These are phyloP conservation scores for Colletotrichum spinosum DNA, from an alignment of 2,329 filamentous ascomycete genomes.

Conservation along the genomic window DNA sequence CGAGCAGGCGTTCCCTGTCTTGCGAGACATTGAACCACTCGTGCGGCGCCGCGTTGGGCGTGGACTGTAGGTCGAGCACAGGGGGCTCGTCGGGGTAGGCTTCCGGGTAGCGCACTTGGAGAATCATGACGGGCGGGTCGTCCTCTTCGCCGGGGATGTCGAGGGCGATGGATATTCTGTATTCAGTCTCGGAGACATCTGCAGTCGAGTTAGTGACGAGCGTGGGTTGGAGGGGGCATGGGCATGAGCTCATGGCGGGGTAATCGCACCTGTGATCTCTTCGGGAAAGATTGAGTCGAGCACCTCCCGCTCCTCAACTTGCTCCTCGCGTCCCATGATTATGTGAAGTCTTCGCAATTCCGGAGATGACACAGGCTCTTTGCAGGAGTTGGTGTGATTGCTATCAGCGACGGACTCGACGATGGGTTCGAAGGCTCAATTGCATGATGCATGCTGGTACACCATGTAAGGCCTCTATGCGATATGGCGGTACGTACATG, in stretches of 20 bases:
- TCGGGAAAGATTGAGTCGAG: constrained; percentile 98
- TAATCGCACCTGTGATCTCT: constrained; percentile 83
- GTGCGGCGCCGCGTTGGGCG: constrained; percentile 77
- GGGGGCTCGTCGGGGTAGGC: constrained; percentile 91
- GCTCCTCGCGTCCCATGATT: constrained; percentile 84
- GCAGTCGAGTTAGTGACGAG: constrained; percentile 33
- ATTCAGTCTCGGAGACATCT: constrained; percentile 94
- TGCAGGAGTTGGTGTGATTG: neutral
- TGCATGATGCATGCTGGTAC: constrained; percentile 2
- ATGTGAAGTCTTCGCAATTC: neutral
- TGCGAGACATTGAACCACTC: constrained; percentile 81
- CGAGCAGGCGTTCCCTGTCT: constrained; percentile 81
- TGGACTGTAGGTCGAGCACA: constrained; percentile 80
- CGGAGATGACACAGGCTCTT: too few species aligned
- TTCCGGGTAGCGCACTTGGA: constrained; percentile 90
- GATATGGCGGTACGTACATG: constrained; percentile 33
- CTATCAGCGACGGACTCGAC: neutral
- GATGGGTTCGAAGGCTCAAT: constrained; percentile 1
- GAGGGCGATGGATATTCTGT: constrained; percentile 85
- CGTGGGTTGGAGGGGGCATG: neutral
- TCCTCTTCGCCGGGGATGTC: constrained; percentile 76
- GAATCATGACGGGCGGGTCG: constrained; percentile 78
- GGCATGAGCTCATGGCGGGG: constrained; percentile 30
- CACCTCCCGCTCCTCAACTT: constrained; percentile 95
- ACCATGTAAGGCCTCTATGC: neutral